phyloP scores from a whole-genome alignment of 306 rosid species.

The Gillenia trifoliata region DNA sequence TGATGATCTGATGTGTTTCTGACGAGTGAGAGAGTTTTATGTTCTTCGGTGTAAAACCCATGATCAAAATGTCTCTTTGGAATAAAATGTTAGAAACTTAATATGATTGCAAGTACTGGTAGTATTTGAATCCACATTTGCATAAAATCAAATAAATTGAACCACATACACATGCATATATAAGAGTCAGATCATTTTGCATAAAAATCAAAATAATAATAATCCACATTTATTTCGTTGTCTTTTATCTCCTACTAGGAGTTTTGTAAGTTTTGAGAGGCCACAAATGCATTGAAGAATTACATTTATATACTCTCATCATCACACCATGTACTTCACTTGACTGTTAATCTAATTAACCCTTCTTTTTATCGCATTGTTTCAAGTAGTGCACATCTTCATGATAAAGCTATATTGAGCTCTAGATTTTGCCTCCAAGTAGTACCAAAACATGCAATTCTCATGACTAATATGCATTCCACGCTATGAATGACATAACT shows the following conservation, averaged over 20 bases:
- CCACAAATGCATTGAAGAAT: too few species aligned
- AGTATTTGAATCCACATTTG: neutral
- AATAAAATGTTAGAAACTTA: neutral
- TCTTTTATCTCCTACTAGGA: too few species aligned
- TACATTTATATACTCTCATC: neutral
- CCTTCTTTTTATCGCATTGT: neutral
- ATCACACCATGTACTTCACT: neutral
- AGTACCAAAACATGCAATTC: too few species aligned
- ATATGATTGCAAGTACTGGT: neutral
- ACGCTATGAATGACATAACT: too few species aligned
- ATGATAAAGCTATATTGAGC: neutral
- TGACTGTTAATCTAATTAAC: neutral
- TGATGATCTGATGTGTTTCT: too few species aligned
- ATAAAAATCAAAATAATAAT: too few species aligned
- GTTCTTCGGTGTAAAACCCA: conserved; percentile 7
- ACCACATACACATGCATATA: neutral
- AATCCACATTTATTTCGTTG: too few species aligned
- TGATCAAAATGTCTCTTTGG: neutral
- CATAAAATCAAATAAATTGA: neutral
- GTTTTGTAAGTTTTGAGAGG: neutral
- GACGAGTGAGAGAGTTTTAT: neutral
- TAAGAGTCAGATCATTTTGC: too few species aligned
- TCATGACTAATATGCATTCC: neutral
- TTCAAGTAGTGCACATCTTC: neutral
- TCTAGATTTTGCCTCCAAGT: neutral